Percentiles rank a stretch among this genome's conserved stretches.
Evolutionary conservation across 106 monocot genomes (phyloP).

Genomic region (Allium cepa): DNA sequence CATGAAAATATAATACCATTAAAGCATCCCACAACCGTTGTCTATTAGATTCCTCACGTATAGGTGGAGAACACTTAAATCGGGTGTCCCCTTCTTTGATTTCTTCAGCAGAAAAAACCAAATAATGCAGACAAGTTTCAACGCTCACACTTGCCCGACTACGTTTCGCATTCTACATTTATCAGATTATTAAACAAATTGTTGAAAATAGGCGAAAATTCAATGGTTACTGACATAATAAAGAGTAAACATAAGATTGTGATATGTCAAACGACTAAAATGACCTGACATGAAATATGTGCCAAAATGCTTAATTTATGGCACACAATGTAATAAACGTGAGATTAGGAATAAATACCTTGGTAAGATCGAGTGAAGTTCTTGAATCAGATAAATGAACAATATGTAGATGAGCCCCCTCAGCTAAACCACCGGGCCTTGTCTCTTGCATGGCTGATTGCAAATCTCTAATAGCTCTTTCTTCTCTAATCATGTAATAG

Average conservation of each 20-base stretch:
- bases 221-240: too few species aligned
- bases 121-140: constrained; percentile 95
- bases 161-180: constrained; percentile 56
- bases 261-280: too few species aligned
- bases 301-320: too few species aligned
- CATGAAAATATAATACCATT: constrained; percentile 34
- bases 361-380: too few species aligned
- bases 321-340: too few species aligned
- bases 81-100: constrained; percentile 86
- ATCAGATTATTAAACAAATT: too few species aligned
- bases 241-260: too few species aligned
- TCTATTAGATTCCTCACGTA: constrained; percentile 72
- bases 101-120: constrained; percentile 86
- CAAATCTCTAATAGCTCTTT: constrained; percentile 72
- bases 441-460: constrained; percentile 62
- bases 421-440: constrained; percentile 44
- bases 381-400: constrained; percentile 11
- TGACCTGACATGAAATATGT: too few species aligned
- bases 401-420: constrained; percentile 96
- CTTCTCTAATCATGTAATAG: constrained; percentile 52
- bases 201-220: too few species aligned
- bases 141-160: constrained; percentile 77
- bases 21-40: constrained; percentile 72
- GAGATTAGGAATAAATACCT: too few species aligned
- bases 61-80: constrained; percentile 95